A percentile compares a stretch with the other conserved stretches of the same genome.
Evolutionary conservation across 306 rosid species (phyloP).

Genomic region (Dryas octopetala): DNA sequence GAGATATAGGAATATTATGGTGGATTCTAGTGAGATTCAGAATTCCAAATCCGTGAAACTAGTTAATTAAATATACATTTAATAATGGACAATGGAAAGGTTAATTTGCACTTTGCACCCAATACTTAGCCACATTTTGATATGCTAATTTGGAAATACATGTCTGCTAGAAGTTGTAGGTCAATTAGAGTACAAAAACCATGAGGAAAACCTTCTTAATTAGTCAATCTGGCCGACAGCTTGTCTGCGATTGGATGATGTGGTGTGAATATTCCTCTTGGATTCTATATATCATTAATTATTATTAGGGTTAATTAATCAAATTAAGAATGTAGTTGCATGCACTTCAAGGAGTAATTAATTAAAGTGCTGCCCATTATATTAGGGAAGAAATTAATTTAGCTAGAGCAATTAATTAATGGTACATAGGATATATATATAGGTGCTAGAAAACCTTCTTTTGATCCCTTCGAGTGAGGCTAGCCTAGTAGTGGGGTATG

Average conservation of each 20-base stretch:
- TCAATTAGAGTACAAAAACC: not conserved
- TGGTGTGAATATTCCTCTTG: conserved; percentile 30
- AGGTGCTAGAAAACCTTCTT: conserved; percentile 26
- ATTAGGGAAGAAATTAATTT: conserved; percentile 13
- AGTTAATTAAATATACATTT: not conserved
- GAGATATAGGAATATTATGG: conserved; percentile 10
- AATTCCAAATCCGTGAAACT: not conserved
- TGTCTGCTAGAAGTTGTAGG: not conserved
- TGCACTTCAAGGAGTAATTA: not conserved
- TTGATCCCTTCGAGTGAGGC: conserved; percentile 25
- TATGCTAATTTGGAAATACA: not conserved
- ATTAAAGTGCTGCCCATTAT: conserved; percentile 29
- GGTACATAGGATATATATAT: conserved; percentile 2
- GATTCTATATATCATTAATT: conserved; percentile 8
- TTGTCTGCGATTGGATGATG: conserved; percentile 33
- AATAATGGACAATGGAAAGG: not conserved
- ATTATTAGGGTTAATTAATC: not conserved
- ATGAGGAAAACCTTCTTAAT: conserved; percentile 13
- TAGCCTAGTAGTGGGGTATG: conserved; percentile 36
- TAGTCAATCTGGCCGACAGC: conserved; percentile 36
- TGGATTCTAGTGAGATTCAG: conserved; percentile 4
- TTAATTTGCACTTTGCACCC: not conserved
- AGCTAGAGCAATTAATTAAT: conserved; percentile 19
- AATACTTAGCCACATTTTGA: conserved; percentile 2
- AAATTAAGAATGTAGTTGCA: not conserved